phyloP scores from a whole-genome alignment of 2,329 filamentous ascomycete species.

The Penicillium psychrosexuale region DNA sequence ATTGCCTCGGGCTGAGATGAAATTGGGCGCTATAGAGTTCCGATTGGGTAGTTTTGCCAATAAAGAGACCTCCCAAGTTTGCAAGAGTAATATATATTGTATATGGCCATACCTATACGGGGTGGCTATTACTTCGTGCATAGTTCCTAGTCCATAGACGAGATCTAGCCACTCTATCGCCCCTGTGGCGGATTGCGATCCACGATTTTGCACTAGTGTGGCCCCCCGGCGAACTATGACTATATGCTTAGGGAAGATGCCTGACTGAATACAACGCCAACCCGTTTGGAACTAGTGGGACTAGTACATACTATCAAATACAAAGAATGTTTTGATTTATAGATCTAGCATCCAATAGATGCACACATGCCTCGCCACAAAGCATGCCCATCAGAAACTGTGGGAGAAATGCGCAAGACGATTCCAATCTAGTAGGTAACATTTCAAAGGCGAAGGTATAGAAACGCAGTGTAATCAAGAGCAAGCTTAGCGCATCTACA shows the following conservation, averaged over 20 bases:
- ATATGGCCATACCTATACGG: neutral
- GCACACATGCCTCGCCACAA: slow-evolving; percentile 6
- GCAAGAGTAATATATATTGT: neutral
- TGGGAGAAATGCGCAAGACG: slow-evolving; percentile 8
- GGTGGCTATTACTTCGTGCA: neutral
- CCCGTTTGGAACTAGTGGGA: neutral
- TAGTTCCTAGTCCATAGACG: neutral
- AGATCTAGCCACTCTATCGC: slow-evolving; percentile 4
- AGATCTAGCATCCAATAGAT: neutral
- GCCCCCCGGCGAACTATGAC: neutral
- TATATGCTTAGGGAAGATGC: neutral
- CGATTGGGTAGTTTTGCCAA: neutral
- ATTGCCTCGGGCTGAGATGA: slow-evolving; percentile 5
- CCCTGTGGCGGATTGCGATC: slow-evolving; percentile 1
- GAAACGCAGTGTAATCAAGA: slow-evolving; percentile 17
- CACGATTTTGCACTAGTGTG: neutral
- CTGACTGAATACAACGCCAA: neutral
- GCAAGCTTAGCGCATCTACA: slow-evolving; percentile 51
- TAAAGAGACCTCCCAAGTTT: neutral
- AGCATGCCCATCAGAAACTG: slow-evolving; percentile 5
- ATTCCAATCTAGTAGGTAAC: slow-evolving; percentile 9
- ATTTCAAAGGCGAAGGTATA: slow-evolving; percentile 23
- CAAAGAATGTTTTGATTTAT: neutral
- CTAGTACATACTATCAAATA: neutral
- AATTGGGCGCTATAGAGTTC: neutral